Base-by-base conservation (phyloP, 176 grass and related monocot genomes). In the Chloris gayana region DNA sequence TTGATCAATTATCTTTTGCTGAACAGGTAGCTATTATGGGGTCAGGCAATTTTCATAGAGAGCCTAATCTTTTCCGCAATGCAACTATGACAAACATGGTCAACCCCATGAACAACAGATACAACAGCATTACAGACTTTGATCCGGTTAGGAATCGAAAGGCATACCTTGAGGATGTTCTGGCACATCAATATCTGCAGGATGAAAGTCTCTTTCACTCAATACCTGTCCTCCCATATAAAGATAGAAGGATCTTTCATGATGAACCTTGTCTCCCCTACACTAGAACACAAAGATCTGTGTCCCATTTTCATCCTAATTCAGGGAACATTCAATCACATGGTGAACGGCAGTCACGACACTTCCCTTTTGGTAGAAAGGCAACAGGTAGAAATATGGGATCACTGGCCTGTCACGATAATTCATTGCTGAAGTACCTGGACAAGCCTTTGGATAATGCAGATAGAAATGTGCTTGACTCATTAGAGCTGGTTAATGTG, bases 401-500 rank as follows among this genome's bases (percentile, higher is more conserved):
- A 85, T 75, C 82, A 80, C 82, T 86, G 19, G 57, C 27, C 27
- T 68, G 70, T 69, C 75, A 87, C 2, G 82, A 83, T 67, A 87
- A 91, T 74, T 24, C 81, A 81, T 57, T 86, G 68, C 75, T 78
- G 82, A 89, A 91, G 14, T 79, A 83, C 50, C 54, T 77, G 76
- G 83, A 70, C 13, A 58, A 64, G 18, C 74, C 84, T 46, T 70
- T 93, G 84, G 88, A 91, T 78, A 85, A 80, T 74, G 86, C 87
- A 41, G 90, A 97, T 83, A 98, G 60, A 70, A 93, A 87, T 50
- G 80, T 74, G 29, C 47, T 60, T 69, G 75, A 70, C 53, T 73
- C 72, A 67, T 69, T 99, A 64, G 90, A 95, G 70, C 79, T 99
- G 14, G 51, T 84, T 47, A 74, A 99, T 88, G 88, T 95, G 67